phyloP scores from a whole-genome alignment of 2,329 filamentous ascomycete genomes.

The Chaetomium sp. region DNA sequence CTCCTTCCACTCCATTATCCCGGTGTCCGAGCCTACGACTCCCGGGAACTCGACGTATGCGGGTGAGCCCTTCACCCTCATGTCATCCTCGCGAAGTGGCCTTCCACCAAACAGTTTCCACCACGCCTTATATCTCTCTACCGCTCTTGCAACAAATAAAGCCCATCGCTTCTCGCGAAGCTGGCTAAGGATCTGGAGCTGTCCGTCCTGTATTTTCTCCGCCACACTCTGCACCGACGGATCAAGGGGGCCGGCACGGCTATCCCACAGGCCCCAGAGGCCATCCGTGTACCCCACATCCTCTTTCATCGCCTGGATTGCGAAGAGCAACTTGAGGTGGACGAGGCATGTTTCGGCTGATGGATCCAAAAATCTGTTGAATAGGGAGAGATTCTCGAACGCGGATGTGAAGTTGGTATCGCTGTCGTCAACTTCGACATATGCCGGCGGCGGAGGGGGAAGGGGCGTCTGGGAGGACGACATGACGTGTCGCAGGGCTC shows the following conservation, averaged over 20 bases:
- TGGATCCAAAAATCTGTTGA: conserved; percentile 38
- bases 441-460: neutral
- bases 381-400: conserved; percentile 32
- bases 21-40: conserved; percentile 31
- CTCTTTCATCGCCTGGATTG: conserved; percentile 68
- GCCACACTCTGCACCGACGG: conserved; percentile 14
- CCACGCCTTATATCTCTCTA: conserved; percentile 69
- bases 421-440: conserved; percentile 3
- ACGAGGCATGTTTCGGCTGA: conserved; percentile 63
- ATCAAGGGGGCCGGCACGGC: conserved; percentile 39
- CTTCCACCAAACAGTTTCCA: conserved; percentile 45
- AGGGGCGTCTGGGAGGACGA: neutral
- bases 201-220: conserved; percentile 38
- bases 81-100: conserved; percentile 42
- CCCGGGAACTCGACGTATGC: conserved; percentile 42
- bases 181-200: conserved; percentile 50
- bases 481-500: neutral
- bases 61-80: conserved; percentile 35
- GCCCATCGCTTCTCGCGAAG: conserved; percentile 75
- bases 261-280: conserved; percentile 65
- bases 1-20: conserved; percentile 43
- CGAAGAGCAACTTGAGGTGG: conserved; percentile 72
- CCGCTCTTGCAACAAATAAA: conserved; percentile 67
- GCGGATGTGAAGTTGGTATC: conserved; percentile 29
- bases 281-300: conserved; percentile 67